Evolutionary conservation across 768 basidiomycete genomes (phyloP).

Genomic region (Pleurotus salmoneostramineus): DNA sequence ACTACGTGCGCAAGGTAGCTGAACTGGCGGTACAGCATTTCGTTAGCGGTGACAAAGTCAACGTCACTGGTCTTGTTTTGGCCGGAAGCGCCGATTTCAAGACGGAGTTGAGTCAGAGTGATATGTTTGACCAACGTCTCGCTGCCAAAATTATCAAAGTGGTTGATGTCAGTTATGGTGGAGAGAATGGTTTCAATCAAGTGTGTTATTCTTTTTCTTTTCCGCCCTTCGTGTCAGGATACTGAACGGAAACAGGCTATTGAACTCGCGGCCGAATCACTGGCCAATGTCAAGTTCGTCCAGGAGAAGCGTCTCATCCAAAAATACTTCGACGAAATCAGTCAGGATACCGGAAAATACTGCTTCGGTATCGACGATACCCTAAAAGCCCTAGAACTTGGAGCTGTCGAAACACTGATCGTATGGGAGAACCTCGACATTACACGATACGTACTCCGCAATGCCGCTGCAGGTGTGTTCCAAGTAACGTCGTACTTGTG

Average conservation of each 20-base stretch:
- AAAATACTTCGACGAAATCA: conserved; percentile 98
- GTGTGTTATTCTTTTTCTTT: conserved; percentile 33
- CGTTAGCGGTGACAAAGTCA: conserved; percentile 97
- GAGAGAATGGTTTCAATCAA: conserved; percentile 99
- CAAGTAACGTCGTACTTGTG: no score
- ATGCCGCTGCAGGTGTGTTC: conserved; percentile 79
- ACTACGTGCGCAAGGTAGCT: conserved; percentile 98
- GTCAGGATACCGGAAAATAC: conserved; percentile 92
- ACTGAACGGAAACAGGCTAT: conserved; percentile 62
- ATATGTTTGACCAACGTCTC: conserved; percentile 91
- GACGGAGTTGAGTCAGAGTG: conserved; percentile 92
- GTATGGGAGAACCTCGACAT: conserved; percentile 98
- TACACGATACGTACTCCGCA: conserved; percentile 82
- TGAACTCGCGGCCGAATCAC: conserved; percentile 91
- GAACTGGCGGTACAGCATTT: conserved; percentile 97
- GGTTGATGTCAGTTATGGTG: conserved; percentile 97
- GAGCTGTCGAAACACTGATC: conserved; percentile 94
- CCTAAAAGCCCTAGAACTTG: conserved; percentile 92
- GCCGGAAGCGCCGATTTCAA: conserved; percentile 99
- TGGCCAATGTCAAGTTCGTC: conserved; percentile 98
- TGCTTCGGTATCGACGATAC: conserved; percentile 98
- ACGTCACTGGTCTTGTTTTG: conserved; percentile 92
- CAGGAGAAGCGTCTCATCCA: conserved; percentile 99
- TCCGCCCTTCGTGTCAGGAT: conserved; percentile 2
- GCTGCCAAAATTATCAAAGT: conserved; percentile 93